Base-by-base conservation (phyloP, 2,329 filamentous ascomycete species). In the Mollisiaceae sp. region DNA sequence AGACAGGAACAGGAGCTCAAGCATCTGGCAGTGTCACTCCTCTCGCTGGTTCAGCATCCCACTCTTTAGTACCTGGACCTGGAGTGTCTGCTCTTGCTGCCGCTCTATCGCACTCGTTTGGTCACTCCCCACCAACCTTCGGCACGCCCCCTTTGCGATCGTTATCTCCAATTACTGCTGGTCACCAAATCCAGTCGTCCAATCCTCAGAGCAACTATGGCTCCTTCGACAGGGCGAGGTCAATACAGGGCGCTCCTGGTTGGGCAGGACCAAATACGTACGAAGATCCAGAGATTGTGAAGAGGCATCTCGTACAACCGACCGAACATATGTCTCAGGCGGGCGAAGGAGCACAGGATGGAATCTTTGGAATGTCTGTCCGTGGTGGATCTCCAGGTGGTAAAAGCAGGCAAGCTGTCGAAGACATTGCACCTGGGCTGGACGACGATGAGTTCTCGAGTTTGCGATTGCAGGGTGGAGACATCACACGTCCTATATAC, bases 401-500 rank as follows among this genome's bases (percentile, higher is more conserved):
- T 20, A 75, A 71, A 65, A 69, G 62, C 45, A 78, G 74, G 64
- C 76, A 75, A 60, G 73, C 65, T 68, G 67, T 69, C 62, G 71
- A 76, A 64, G 59, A 70, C 62, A 70, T 75, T 65, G 73, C 74
- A 60, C 73, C 74, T 70, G 74, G 79, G 73, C 72, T 79, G 18
- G 85, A 87, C 67, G 87, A 90, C 6, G 91, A 95, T 65, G 92
- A 97, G 74, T 99, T 99, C 77, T 97, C 94, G 36, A 98, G 95
- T 79, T 79, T 99, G 76, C 89, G 90, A 75, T 82, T 99, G 56
- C 96, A 98, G 77, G 95, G 95, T 66, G 95, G 95, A 69, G 95
- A 99, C 77, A 91, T 97, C 64, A 97, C 94, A 27, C 85, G 95
- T 67, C 92, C 94, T 62, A 97, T 99, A 73, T 99, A 99, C 82